A percentile compares a stretch with the other conserved stretches of the same genome.
phyloP scores from a whole-genome alignment of 805 yeast species.

The Sugiyamaella lignohabitans region DNA sequence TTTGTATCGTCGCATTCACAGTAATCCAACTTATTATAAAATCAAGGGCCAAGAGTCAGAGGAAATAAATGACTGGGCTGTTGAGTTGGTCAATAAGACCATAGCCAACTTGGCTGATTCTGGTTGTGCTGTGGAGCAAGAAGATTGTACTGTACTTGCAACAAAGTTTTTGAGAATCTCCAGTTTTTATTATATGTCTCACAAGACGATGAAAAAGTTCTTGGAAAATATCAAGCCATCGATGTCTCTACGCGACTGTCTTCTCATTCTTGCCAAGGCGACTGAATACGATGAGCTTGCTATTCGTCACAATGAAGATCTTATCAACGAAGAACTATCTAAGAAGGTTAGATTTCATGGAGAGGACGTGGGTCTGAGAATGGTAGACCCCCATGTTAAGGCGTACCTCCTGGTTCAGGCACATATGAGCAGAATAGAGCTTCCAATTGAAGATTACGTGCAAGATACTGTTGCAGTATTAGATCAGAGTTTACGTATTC shows the following conservation, averaged over 20 bases:
- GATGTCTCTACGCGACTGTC: slow-evolving; percentile 53
- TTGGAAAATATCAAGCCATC: slow-evolving; percentile 43
- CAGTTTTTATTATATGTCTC: slow-evolving; percentile 89
- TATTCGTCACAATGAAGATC: slow-evolving; percentile 86
- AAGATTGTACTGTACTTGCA: slow-evolving; percentile 37
- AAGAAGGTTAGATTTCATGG: slow-evolving; percentile 55
- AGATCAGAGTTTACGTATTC: slow-evolving; percentile 88
- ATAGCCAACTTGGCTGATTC: slow-evolving; percentile 64
- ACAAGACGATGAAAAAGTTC: slow-evolving; percentile 72
- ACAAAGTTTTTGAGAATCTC: slow-evolving; percentile 82
- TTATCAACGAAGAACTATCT: slow-evolving; percentile 78
- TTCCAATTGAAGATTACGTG: slow-evolving; percentile 91
- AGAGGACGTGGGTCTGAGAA: slow-evolving; percentile 35
- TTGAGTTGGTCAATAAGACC: slow-evolving; percentile 55
- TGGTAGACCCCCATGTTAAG: slow-evolving; percentile 87
- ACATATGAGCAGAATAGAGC: slow-evolving; percentile 58
- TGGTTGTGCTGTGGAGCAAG: slow-evolving; percentile 48
- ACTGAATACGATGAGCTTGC: slow-evolving; percentile 83
- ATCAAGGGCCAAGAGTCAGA: slow-evolving; percentile 47
- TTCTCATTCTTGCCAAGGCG: slow-evolving; percentile 56
- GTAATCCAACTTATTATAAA: slow-evolving; percentile 72
- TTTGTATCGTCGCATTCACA: slow-evolving; percentile 64
- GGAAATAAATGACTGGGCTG: slow-evolving; percentile 31
- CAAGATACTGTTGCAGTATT: slow-evolving; percentile 91
- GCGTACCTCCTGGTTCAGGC: slow-evolving; percentile 69